phyloP scores from a whole-genome alignment of 768 basidiomycete species.

The Boletus rubropictus region DNA sequence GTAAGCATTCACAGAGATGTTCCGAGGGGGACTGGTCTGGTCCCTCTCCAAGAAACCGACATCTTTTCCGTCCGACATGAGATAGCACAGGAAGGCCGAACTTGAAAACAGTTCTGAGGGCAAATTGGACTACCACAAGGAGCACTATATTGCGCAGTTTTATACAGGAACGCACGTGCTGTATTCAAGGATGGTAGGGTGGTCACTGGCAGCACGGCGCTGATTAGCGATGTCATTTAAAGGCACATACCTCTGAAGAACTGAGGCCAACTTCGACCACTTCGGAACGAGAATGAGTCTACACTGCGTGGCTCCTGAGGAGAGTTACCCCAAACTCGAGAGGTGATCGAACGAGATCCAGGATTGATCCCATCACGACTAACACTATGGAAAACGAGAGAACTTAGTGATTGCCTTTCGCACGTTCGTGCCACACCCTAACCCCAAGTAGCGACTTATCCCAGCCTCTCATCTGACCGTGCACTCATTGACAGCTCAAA shows the following conservation, averaged over 20 bases:
- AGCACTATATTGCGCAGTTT: conserved; percentile 3
- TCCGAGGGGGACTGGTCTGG: conserved; percentile 7
- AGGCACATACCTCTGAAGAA: conserved; percentile 6
- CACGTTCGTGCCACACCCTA: conserved; percentile 16
- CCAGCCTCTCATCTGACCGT: neutral
- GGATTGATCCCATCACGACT: neutral
- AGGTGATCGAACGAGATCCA: neutral
- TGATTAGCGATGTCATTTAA: conserved; percentile 6
- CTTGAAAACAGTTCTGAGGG: neutral
- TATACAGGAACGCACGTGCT: conserved; percentile 27
- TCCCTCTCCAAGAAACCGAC: conserved; percentile 4
- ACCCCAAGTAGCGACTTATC: neutral
- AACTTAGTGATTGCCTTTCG: neutral
- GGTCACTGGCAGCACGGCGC: neutral
- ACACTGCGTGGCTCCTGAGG: neutral
- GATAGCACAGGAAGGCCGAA: neutral
- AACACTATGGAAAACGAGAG: neutral
- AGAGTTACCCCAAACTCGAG: conserved; percentile 8
- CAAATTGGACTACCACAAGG: neutral
- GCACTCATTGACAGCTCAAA: neutral
- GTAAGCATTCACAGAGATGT: conserved; percentile 22
- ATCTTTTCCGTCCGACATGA: conserved; percentile 23
- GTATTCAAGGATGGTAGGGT: neutral
- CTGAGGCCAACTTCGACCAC: neutral
- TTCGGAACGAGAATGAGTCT: neutral